Evolutionary conservation across 768 basidiomycete species (phyloP), one percentile per base, ranked within the genome.

Genomic region (Dioszegia crocea): DNA sequence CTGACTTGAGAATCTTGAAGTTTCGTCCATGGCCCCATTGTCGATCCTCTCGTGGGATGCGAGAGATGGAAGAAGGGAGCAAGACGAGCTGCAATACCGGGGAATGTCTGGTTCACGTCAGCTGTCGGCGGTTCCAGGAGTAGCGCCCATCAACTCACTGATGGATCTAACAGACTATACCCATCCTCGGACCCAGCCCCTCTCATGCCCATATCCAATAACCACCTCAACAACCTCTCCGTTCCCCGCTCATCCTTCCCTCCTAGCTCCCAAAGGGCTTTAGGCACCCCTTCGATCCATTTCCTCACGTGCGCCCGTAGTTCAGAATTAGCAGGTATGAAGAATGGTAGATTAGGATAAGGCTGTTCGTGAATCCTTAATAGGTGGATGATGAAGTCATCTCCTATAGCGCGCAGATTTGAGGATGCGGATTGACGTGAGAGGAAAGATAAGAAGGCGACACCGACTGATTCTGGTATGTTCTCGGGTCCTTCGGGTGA

Each of bases 241-340:
- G 86, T 85, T 3, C 82, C 78, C 1, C 75, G 64, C 17, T 82
- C 71, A 70, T 89, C 83, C 53, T 76, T 82, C 10, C 76, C 76
- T 2, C 87, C 86, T 10, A 88, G 75, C 74, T 97, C 92, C 93
- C 93, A 97, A 3, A 97, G 79, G 5, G 82, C 81, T 76, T 84
- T 86, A 0, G 92, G 90, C 43, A 96, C 81, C 63, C 87, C 84
- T 26, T 82, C 74, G 17, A 91, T 63, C 91, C 92, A 96, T 21
- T 82, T 82, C 50, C 80, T 77, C 0, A 78, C 21, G 5, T 51
- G 19, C 9, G 46, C 36, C 9, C 70, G 45, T 6, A 71, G 2
- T 2, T 52, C 44, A 4, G 66, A 73, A 3, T 33, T 43, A 0
- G 41, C 29, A 0, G 63, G 61, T 6, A 76, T 59, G 52, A 47